Conservation (phyloP, 352 stramenopile species). For the Aphanomyces stellatus region DNA sequence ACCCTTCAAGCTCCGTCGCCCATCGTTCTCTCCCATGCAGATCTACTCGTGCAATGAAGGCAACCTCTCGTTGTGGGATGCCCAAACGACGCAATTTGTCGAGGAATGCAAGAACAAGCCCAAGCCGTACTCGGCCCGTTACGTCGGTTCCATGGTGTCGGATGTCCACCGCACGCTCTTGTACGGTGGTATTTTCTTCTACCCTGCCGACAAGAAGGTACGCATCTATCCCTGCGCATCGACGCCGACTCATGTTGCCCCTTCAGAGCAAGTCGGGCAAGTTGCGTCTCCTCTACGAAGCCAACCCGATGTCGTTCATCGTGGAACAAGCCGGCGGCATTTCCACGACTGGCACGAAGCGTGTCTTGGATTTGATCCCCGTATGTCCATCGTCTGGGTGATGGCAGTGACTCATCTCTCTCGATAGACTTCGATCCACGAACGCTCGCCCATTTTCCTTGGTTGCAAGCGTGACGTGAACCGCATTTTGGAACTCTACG, state of each 20-base stretch:
- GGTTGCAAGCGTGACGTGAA: constrained; percentile 86
- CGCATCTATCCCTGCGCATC: neutral
- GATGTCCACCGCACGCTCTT: constrained; percentile 98
- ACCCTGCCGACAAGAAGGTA: constrained; percentile 93
- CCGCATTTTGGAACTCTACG: constrained; percentile 69
- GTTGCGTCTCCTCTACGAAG: constrained; percentile 97
- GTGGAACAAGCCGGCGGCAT: constrained; percentile 96
- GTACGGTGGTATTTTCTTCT: constrained; percentile 98
- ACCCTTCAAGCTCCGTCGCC: neutral
- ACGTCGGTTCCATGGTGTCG: constrained; percentile 98
- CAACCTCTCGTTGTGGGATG: constrained; percentile 94
- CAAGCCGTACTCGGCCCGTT: constrained; percentile 88
- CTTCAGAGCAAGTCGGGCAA: constrained; percentile 85
- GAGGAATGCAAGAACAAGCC: constrained; percentile 78
- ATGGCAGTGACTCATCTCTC: constrained; percentile 3
- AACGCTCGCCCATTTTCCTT: constrained; percentile 97
- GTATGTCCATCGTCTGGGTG: constrained; percentile 25
- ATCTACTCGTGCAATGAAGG: constrained; percentile 99
- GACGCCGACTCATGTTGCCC: neutral
- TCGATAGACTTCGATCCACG: constrained; percentile 88
- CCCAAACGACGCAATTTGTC: constrained; percentile 84
- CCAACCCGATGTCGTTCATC: constrained; percentile 99
- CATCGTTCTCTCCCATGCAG: constrained; percentile 21
- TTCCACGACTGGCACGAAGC: constrained; percentile 89
- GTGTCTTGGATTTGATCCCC: constrained; percentile 92